phyloP scores from a whole-genome alignment of 1,284 basidiomycete species.

The Puccinia hordei region DNA sequence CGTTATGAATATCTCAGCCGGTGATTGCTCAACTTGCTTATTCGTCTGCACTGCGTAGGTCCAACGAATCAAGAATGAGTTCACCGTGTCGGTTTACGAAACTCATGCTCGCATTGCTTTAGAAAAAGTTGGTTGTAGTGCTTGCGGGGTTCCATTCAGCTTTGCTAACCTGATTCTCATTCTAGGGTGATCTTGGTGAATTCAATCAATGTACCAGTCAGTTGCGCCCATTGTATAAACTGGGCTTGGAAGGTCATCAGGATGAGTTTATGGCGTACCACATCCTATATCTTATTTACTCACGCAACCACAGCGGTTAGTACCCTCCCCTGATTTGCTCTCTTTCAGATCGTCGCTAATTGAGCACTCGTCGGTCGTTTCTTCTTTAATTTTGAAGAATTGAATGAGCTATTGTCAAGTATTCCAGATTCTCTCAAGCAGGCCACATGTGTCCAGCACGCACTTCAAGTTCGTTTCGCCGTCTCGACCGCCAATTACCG shows the following conservation, averaged over 20 bases:
- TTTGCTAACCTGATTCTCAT: not conserved
- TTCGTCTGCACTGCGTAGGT: conserved; percentile 67
- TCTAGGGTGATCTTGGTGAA: conserved; percentile 91
- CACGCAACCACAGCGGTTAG: conserved; percentile 87
- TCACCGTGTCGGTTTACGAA: conserved; percentile 96
- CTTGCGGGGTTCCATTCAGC: conserved; percentile 47
- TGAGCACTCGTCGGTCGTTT: conserved; percentile 59
- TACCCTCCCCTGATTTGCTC: conserved; percentile 48
- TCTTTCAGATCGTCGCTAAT: conserved; percentile 45
- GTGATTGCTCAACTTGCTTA: conserved; percentile 25
- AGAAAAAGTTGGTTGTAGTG: conserved; percentile 70
- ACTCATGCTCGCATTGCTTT: conserved; percentile 96
- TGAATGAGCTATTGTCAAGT: conserved; percentile 92
- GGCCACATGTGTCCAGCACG: conserved; percentile 78
- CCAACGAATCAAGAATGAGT: conserved; percentile 98
- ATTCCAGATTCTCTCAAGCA: conserved; percentile 86
- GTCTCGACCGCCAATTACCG: conserved; percentile 92
- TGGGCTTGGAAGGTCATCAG: conserved; percentile 82
- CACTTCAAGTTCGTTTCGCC: conserved; percentile 82
- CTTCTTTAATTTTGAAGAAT: conserved; percentile 63
- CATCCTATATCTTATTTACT: conserved; percentile 92
- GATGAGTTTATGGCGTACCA: conserved; percentile 97
- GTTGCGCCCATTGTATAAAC: conserved; percentile 84
- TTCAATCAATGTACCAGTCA: conserved; percentile 97
- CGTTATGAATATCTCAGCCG: conserved; percentile 59